Conservation (phyloP, 2,329 filamentous ascomycete genomes). For the Drechslerella coelobrocha region DNA sequence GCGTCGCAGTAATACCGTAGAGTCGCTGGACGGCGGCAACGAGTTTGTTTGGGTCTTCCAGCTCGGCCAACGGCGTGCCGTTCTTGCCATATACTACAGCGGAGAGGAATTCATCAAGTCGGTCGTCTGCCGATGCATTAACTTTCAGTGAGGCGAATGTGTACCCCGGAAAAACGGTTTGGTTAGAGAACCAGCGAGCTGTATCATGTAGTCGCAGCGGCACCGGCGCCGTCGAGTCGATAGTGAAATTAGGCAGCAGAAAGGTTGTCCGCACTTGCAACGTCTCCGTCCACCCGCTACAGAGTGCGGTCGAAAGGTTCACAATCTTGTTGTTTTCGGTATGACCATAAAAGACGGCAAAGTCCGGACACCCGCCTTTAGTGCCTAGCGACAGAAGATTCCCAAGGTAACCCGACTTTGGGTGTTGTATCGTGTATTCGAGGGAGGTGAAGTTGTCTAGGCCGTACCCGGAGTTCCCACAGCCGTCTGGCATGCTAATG, state of each 20-base stretch:
- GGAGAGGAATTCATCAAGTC: slow-evolving; percentile 29
- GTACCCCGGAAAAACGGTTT: slow-evolving; percentile 4
- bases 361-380: slow-evolving; percentile 16
- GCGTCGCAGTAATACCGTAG: slow-evolving; percentile 55
- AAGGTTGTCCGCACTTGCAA: slow-evolving; percentile 27
- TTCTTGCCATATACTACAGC: slow-evolving; percentile 32
- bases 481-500: slow-evolving; percentile 34
- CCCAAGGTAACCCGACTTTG: slow-evolving; percentile 37
- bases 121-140: slow-evolving; percentile 9
- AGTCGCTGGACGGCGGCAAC: slow-evolving; percentile 45
- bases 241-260: slow-evolving; percentile 28
- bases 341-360: slow-evolving; percentile 33
- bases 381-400: background rate
- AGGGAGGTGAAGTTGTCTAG: slow-evolving; percentile 22
- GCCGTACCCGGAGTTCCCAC: slow-evolving; percentile 28
- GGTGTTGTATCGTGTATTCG: slow-evolving; percentile 4
- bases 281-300: slow-evolving; percentile 25
- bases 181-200: slow-evolving; percentile 36
- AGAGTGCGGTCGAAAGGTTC: slow-evolving; percentile 33
- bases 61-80: slow-evolving; percentile 22
- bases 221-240: slow-evolving; percentile 3
- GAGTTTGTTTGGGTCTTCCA: slow-evolving; percentile 18
- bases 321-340: slow-evolving; percentile 35
- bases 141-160: slow-evolving; percentile 24
- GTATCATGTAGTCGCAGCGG: slow-evolving; percentile 23